Conservation (phyloP, 1,139 yeast species). For the Protomyces arabidopsidicola region DNA sequence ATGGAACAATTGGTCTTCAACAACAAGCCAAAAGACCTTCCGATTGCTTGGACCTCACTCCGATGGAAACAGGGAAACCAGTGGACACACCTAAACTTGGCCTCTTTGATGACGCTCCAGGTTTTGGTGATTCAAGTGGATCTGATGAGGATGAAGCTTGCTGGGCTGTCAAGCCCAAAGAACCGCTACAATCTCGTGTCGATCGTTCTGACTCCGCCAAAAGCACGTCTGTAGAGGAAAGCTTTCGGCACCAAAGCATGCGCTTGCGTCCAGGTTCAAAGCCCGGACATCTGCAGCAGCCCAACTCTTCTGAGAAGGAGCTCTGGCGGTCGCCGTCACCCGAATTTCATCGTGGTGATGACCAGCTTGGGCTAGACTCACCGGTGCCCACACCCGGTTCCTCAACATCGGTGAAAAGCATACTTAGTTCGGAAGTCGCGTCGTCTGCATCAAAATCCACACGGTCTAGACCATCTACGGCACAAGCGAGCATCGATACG, state of each 20-base stretch:
- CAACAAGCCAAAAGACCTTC: too few species aligned
- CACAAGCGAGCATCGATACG: background rate
- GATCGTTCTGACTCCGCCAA: background rate
- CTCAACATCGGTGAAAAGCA: background rate
- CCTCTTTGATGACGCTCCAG: constrained; percentile 61
- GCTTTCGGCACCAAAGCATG: constrained; percentile 5
- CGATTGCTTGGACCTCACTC: too few species aligned
- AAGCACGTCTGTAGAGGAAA: background rate
- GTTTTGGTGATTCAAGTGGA: constrained; percentile 40
- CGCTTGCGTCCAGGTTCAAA: background rate
- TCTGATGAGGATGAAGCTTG: constrained; percentile 50
- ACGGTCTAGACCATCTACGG: background rate
- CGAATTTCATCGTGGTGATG: constrained; percentile 19
- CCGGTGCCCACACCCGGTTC: background rate
- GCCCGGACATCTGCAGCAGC: too few species aligned
- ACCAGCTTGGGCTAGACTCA: constrained; percentile 3
- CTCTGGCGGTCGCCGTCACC: constrained; percentile 4
- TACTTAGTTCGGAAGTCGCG: background rate
- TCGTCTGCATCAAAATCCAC: background rate
- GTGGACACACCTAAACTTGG: constrained; percentile 50
- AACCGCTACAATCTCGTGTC: constrained; percentile 27
- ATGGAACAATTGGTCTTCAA: too few species aligned
- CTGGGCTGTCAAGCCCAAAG: constrained; percentile 54
- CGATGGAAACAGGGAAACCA: too few species aligned
- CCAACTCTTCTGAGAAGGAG: too few species aligned